Percentiles rank a stretch among this genome's conserved stretches.
These are phyloP conservation scores for Ophiostoma sp. DNA, from an alignment of 2,329 filamentous ascomycete species.

Conservation along the genomic window DNA sequence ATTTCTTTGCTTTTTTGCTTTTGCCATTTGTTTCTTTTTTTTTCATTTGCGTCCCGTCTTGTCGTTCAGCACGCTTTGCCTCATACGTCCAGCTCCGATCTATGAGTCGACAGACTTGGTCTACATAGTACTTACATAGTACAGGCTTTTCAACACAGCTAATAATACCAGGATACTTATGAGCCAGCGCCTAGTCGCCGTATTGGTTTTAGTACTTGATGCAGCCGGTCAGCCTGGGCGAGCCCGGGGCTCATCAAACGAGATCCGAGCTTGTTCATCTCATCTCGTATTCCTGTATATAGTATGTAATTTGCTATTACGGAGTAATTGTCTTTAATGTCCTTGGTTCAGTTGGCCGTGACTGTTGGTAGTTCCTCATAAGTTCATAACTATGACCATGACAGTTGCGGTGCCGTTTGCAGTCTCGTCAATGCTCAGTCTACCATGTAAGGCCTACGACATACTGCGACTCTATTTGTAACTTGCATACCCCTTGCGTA, in stretches of 20 bases:
- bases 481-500: neutral
- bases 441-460: neutral
- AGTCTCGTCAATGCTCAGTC: neutral
- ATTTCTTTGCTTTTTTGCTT: neutral
- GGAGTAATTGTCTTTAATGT: no score
- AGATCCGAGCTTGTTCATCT: constrained; percentile 1
- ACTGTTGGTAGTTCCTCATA: neutral
- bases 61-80: neutral
- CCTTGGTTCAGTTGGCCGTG: no score
- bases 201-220: neutral
- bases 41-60: neutral
- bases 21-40: neutral
- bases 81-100: neutral
- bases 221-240: neutral
- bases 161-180: neutral
- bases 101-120: neutral
- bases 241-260: neutral
- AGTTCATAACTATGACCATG: neutral
- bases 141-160: neutral
- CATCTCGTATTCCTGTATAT: neutral
- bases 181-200: constrained; percentile 5
- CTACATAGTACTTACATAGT: neutral
- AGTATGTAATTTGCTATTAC: neutral
- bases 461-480: neutral
- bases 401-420: neutral